Conservation (phyloP, 306 rosid genomes). For the Rosa lucieae region DNA sequence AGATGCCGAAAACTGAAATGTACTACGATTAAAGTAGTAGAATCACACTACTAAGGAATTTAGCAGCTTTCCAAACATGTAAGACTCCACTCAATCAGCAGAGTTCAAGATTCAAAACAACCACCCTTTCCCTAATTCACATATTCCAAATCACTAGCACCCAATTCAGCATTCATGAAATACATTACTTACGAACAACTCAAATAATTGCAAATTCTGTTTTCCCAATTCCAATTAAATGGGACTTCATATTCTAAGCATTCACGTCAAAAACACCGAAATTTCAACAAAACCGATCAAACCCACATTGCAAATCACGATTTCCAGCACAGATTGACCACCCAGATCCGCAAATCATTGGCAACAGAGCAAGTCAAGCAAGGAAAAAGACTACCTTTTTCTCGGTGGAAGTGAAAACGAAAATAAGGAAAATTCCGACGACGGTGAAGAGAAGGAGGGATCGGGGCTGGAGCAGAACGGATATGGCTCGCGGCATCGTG, state of each 20-base stretch:
- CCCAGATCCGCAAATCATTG: conserved; percentile 18
- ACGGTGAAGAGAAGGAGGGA: conserved; percentile 44
- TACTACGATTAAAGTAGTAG: not conserved
- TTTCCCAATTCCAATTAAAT: not conserved
- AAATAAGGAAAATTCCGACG: conserved; percentile 43
- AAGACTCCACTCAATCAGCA: conserved; percentile 1
- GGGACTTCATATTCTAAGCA: not conserved
- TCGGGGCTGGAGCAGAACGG: conserved; percentile 53
- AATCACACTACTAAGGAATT: not conserved
- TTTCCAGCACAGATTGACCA: not conserved
- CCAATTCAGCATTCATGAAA: conserved; percentile 9
- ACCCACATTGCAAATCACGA: not conserved
- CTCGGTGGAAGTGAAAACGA: conserved; percentile 36
- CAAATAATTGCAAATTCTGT: not conserved
- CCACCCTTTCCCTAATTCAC: not conserved
- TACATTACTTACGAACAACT: not conserved
- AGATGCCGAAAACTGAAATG: not conserved
- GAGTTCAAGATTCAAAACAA: not conserved
- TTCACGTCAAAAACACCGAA: not conserved
- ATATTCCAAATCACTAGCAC: not conserved
- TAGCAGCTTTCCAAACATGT: not conserved
- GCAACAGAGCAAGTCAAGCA: not conserved
- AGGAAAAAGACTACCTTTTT: conserved; percentile 20
- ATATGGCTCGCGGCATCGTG: conserved; percentile 62
- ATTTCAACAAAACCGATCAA: not conserved